Percentiles rank a stretch among this genome's conserved stretches.
Evolutionary conservation across 1,139 yeast genomes (phyloP).

Genomic region (Schizosaccharomyces versatilis): DNA sequence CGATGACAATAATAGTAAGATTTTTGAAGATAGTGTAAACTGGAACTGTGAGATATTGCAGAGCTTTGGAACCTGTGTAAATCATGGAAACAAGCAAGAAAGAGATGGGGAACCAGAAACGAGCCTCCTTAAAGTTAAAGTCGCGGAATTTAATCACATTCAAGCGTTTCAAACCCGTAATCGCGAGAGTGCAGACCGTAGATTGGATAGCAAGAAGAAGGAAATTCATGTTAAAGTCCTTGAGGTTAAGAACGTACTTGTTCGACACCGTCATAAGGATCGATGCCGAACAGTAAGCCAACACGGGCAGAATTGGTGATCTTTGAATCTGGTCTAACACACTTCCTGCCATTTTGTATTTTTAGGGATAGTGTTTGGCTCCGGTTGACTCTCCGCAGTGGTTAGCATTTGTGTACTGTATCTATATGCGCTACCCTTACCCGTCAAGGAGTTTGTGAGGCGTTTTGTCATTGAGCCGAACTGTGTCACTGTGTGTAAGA

Average conservation of each 20-base stretch:
- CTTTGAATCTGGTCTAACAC: neutral
- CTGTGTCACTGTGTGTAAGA: too few relatives aligned
- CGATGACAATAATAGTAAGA: conserved; percentile 84
- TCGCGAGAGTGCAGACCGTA: conserved; percentile 54
- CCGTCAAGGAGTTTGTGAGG: too few relatives aligned
- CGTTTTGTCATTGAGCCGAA: too few relatives aligned
- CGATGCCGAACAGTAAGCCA: conserved; percentile 9
- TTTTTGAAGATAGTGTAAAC: conserved; percentile 95
- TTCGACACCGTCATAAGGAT: conserved; percentile 86
- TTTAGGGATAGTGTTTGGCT: neutral
- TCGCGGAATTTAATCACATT: conserved; percentile 71
- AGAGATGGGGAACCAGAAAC: conserved; percentile 82
- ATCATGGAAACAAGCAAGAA: conserved; percentile 75
- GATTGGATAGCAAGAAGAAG: conserved; percentile 43
- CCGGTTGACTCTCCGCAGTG: neutral
- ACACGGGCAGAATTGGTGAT: conserved; percentile 6
- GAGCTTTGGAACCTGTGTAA: conserved; percentile 85
- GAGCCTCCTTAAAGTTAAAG: conserved; percentile 69
- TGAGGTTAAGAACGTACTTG: conserved; percentile 74
- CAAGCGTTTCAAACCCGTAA: conserved; percentile 44
- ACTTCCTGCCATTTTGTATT: neutral
- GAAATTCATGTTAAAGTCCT: conserved; percentile 71
- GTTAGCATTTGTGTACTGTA: too few relatives aligned
- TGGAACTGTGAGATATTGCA: conserved; percentile 76
- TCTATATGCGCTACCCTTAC: too few relatives aligned